Evolutionary conservation across 495 filamentous ascomycete genomes (phyloP).

Genomic region (Margaritispora aquatica): DNA sequence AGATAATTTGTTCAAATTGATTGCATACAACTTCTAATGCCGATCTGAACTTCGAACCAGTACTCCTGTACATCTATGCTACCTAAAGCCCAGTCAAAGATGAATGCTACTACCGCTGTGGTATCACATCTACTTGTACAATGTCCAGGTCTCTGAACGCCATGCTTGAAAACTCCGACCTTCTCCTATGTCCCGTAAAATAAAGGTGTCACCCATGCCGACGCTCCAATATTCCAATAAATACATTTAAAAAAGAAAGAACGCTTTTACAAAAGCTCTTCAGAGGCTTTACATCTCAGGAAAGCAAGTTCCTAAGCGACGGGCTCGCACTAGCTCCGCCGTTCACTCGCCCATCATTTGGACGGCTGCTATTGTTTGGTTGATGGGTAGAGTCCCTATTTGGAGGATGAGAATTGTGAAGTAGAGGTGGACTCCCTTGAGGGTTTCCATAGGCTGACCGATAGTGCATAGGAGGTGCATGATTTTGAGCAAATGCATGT

Average conservation of each 20-base stretch:
- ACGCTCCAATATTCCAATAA: neutral
- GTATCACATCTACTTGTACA: neutral
- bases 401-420: constrained; percentile 5
- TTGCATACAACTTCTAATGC: too few relatives aligned
- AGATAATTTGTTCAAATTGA: too few relatives aligned
- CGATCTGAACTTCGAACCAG: too few relatives aligned
- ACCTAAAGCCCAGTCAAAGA: neutral
- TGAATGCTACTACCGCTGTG: neutral
- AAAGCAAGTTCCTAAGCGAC: constrained; percentile 68
- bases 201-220: neutral
- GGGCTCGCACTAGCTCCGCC: constrained; percentile 69
- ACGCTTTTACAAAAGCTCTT: too few relatives aligned
- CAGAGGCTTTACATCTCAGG: constrained; percentile 30
- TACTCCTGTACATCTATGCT: neutral
- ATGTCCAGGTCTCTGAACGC: neutral
- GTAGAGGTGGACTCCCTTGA: constrained; percentile 21
- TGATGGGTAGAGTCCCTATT: constrained; percentile 13
- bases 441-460: constrained; percentile 19
- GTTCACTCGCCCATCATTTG: constrained; percentile 37
- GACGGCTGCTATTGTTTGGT: constrained; percentile 13
- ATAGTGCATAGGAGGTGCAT: constrained; percentile 9
- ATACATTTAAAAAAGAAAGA: neutral
- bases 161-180: neutral
- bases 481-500: constrained; percentile 28
- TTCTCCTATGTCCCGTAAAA: neutral